phyloP scores from a whole-genome alignment of 495 filamentous ascomycete species.

The Aspergillus sparsus region DNA sequence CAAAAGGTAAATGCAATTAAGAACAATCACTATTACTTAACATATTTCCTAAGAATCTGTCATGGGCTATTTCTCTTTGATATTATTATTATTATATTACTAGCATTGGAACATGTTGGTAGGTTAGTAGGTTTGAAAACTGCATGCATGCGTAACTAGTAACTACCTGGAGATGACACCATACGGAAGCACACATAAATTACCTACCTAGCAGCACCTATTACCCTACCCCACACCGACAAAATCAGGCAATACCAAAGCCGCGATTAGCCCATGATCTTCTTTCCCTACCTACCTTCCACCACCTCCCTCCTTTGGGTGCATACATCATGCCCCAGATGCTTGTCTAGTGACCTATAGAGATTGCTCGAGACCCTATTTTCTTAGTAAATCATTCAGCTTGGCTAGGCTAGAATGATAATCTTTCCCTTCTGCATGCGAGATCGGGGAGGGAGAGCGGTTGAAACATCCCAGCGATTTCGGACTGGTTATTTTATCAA shows the following conservation, averaged over 20 bases:
- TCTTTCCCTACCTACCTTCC: neutral
- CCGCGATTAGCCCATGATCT: conserved; percentile 13
- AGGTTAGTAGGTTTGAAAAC: too few relatives aligned
- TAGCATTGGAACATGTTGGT: too few relatives aligned
- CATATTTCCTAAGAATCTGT: too few relatives aligned
- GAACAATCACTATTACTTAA: too few relatives aligned
- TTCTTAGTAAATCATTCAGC: too few relatives aligned
- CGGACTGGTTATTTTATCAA: neutral
- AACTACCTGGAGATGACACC: neutral
- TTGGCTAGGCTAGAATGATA: too few relatives aligned
- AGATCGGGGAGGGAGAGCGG: neutral
- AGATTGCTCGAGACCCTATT: neutral
- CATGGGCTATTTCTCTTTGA: too few relatives aligned
- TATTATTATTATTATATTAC: too few relatives aligned
- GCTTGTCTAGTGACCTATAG: conserved; percentile 11
- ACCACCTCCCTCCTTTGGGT: neutral
- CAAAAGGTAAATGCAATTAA: too few relatives aligned
- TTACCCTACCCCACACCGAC: conserved; percentile 16
- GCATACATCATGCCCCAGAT: conserved; percentile 13
- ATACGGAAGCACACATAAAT: neutral
- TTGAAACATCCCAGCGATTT: conserved; percentile 3
- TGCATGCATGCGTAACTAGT: too few relatives aligned
- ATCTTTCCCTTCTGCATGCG: neutral
- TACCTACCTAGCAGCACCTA: too few relatives aligned
- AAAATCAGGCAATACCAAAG: conserved; percentile 19